Percentiles rank a stretch among this genome's conserved stretches.
Evolutionary conservation across 345 rosid species (phyloP).

Genomic region (Angophora floribunda): DNA sequence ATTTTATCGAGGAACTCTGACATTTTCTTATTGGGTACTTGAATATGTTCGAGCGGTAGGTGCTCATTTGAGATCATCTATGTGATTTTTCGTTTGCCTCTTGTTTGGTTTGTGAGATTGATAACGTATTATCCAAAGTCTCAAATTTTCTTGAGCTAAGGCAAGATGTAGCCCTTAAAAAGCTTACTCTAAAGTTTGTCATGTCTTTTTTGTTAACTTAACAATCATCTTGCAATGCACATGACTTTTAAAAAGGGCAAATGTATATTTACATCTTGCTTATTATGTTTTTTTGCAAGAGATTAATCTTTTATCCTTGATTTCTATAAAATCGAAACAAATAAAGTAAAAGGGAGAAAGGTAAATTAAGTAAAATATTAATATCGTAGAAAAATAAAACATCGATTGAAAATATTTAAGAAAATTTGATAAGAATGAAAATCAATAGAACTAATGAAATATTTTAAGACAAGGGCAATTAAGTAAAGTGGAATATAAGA

Average conservation of each 20-base stretch:
- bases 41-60: neutral
- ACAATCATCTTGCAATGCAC: neutral
- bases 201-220: neutral
- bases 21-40: neutral
- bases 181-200: neutral
- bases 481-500: neutral
- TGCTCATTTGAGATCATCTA: neutral
- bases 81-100: neutral
- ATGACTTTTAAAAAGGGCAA: neutral
- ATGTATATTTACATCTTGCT: neutral
- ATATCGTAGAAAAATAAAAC: neutral
- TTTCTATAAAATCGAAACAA: too few species aligned
- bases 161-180: neutral
- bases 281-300: neutral
- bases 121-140: fast-evolving
- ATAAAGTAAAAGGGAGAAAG: neutral
- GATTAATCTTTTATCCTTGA: neutral
- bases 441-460: neutral
- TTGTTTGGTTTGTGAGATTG: neutral
- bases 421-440: neutral
- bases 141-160: neutral
- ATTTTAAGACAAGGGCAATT: neutral
- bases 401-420: neutral
- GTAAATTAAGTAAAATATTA: too few species aligned
- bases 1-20: neutral